Base-by-base conservation (phyloP, 805 yeast genomes). In the Nakazawaea wickerhamii region DNA sequence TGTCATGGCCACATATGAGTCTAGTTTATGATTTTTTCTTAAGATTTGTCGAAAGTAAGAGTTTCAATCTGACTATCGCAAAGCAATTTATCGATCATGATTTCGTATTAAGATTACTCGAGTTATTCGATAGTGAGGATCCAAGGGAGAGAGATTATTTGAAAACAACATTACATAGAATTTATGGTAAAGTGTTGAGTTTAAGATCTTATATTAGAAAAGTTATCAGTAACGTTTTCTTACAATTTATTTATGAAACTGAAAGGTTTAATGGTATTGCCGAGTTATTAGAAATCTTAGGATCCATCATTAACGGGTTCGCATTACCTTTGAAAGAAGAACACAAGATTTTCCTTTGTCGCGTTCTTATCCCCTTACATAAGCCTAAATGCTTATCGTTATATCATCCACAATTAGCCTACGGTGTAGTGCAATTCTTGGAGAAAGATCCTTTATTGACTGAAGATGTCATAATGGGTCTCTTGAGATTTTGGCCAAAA, bases 1-100 rank as follows among this genome's bases (percentile, higher is more conserved):
- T 91, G 49, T 90, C 97, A 8, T 93, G 99, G 99, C 96, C 98
- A 10, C 99, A 93, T 61, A 93, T 93, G 98, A 95, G 88, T 63
- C 76, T 89, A 33, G 95, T 90, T 25, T 93, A 93, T 66, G 98
- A 93, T 62, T 88, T 93, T 55, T 91, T 93, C 59, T 68, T 93
- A 47, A 71, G 95, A 55, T 91, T 93, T 63, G 82, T 93, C 41
- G 98, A 93, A 65, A 81, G 91, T 50, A 95, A 95, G 2, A 97
- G 90, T 64, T 91, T 93, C 63, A 86, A 87, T 58, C 96, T 90
- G 58, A 88, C 88, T 41, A 70, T 84, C 37, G 99, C 99, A 23
- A 90, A 90, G 63, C 93, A 86, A 55, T 90, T 79, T 59, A 89
- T 93, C 51, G 98, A 93, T 64, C 97, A 90, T 58, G 81, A 79